Percentiles rank a stretch among this genome's conserved stretches.
These are phyloP conservation scores for Malus sylvestris DNA, from an alignment of 306 rosid species.

Conservation along the genomic window DNA sequence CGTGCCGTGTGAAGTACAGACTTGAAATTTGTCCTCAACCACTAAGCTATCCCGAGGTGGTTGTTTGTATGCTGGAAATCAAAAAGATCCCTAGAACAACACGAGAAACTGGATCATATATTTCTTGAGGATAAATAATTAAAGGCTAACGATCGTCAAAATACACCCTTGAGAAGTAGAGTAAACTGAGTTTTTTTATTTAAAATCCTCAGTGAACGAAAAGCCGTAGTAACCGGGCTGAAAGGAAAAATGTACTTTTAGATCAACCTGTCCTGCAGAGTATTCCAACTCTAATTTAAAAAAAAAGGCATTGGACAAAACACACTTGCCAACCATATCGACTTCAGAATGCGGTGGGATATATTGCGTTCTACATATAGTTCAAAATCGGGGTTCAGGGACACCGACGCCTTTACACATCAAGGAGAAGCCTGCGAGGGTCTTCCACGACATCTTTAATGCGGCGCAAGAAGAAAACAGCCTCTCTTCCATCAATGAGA, in stretches of 20 bases:
- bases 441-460: slow-evolving; percentile 48
- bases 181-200: neutral
- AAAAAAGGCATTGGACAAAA: neutral
- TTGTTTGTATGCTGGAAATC: too few species aligned
- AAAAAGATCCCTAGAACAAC: too few species aligned
- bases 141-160: too few species aligned
- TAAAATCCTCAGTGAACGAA: neutral
- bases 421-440: slow-evolving; percentile 48
- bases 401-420: slow-evolving; percentile 19
- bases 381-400: neutral
- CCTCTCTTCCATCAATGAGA: slow-evolving; percentile 48
- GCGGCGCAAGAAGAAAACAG: slow-evolving; percentile 44
- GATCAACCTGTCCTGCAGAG: slow-evolving; percentile 1
- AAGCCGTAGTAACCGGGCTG: neutral
- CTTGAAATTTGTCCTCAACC: too few species aligned
- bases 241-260: neutral
- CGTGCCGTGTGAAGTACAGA: too few species aligned
- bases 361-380: neutral
- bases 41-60: too few species aligned
- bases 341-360: neutral
- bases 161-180: neutral
- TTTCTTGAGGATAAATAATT: neutral
- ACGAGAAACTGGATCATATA: neutral
- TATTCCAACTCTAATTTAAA: neutral
- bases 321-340: neutral